A percentile compares a stretch with the other conserved stretches of the same genome.
Conservation (phyloP, 2,329 filamentous ascomycete genomes). For the Exophiala lecanii-corni region DNA sequence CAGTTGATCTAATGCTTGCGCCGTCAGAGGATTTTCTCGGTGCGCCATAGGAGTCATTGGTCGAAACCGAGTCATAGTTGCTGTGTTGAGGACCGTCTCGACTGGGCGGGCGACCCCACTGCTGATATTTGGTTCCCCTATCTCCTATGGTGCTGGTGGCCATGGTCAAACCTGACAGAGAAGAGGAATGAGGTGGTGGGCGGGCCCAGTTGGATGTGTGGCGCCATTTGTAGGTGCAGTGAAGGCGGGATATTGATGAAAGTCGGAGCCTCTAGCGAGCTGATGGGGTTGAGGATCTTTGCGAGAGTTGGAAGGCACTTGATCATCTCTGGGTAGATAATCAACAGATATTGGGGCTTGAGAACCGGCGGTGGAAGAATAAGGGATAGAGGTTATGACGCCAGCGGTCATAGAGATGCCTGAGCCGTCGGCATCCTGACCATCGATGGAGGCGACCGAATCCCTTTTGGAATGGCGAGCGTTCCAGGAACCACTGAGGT, state of each 20-base stretch:
- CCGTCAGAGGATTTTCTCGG: slow-evolving; percentile 60
- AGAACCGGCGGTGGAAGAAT: slow-evolving; percentile 66
- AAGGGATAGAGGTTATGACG: slow-evolving; percentile 82
- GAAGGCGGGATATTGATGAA: slow-evolving; percentile 80
- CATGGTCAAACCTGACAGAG: slow-evolving; percentile 51
- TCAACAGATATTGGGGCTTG: slow-evolving; percentile 69
- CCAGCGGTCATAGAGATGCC: slow-evolving; percentile 72
- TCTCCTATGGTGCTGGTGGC: slow-evolving; percentile 69
- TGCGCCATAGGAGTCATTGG: slow-evolving; percentile 47
- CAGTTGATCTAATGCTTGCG: slow-evolving; percentile 58
- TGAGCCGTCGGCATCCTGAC: slow-evolving; percentile 53
- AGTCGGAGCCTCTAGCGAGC: slow-evolving; percentile 75
- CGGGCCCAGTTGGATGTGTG: slow-evolving; percentile 59
- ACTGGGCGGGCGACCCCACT: slow-evolving; percentile 64
- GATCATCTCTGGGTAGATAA: slow-evolving; percentile 64
- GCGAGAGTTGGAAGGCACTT: slow-evolving; percentile 54
- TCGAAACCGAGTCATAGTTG: slow-evolving; percentile 61
- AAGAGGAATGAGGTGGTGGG: slow-evolving; percentile 49
- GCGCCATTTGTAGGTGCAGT: slow-evolving; percentile 52
- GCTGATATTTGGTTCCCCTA: slow-evolving; percentile 66
- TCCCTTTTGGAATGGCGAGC: slow-evolving; percentile 70
- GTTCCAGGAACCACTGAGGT: slow-evolving; percentile 61
- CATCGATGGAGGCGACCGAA: slow-evolving; percentile 67
- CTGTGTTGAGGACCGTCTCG: slow-evolving; percentile 52
- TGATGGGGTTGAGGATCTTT: slow-evolving; percentile 78